Evolutionary conservation across 78 protist genomes (phyloP), one percentile per base, ranked within the genome.

Genomic region (Speleostelium caveatum): DNA sequence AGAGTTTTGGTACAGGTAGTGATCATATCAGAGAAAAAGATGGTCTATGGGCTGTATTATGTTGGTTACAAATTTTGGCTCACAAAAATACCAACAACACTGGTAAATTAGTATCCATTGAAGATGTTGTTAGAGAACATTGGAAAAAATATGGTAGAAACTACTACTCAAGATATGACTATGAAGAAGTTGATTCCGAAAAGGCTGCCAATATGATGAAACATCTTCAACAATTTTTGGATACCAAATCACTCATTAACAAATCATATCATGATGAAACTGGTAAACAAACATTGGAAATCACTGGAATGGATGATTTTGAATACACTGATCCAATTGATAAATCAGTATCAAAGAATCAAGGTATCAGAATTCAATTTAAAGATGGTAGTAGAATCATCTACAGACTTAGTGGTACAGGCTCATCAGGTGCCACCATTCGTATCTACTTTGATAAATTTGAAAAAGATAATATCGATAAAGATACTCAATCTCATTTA

Each of bases 11-110:
- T n/a, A 98, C 99, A 2, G 97, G 98, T 12, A 95, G 96, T 0
- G 86, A 93, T 74, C 99, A 97, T 95, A 77, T 98, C 45, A 94
- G 99, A 59, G 99, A 98, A 95, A 98, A 98, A 89, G 99, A 98
- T 74, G 99, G 99, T 28, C 14, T 98, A 45, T 98, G 99, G 98
- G 97, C 99, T 2, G 87, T 94, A 22, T 63, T 96, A 45, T 86
- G 92, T 61, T 98, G 99, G 99, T 76, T 97, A 38, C 63, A 78
- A 56, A 86, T 98, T 32, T 63, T 97, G 28, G 87, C 96, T 38
- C 55, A 26, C 24, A 78, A 86, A 60, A 78, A 69, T 42, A 71
- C 62, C 63, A 30, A 59, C 30, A 22, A 85, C 41, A 16, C 21
- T 12, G 39, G 60, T 26, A 65, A 51, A 35, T 78, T 95, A 21